Conservation (phyloP, 2,329 filamentous ascomycete genomes). For the Thyridium curvatum region DNA sequence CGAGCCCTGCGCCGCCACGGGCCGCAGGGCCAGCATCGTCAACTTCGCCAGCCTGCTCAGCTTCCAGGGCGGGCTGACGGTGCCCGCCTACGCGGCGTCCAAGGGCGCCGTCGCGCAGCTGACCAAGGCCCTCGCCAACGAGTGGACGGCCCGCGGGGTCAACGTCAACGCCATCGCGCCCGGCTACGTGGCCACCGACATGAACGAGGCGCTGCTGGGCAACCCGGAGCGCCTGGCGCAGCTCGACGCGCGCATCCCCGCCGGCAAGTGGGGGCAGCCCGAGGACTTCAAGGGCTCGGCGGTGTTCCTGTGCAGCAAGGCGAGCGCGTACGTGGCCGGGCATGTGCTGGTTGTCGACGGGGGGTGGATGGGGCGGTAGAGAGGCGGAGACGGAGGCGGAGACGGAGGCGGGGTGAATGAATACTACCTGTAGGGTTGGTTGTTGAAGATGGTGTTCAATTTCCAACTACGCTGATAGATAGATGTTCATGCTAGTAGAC, state of each 20-base stretch:
- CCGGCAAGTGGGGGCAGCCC: constrained; percentile 73
- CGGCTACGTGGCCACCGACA: constrained; percentile 89
- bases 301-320: constrained; percentile 69
- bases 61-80: constrained; percentile 83
- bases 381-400: background rate
- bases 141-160: constrained; percentile 75
- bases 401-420: no score
- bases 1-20: constrained; percentile 35
- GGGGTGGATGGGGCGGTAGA: constrained; percentile 83
- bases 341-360: constrained; percentile 81
- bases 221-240: constrained; percentile 63
- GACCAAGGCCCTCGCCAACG: constrained; percentile 79
- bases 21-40: constrained; percentile 66
- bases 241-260: constrained; percentile 77
- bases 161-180: constrained; percentile 86
- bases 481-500: no score
- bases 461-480: no score
- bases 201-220: constrained; percentile 78
- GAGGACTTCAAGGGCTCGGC: constrained; percentile 84
- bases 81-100: constrained; percentile 79
- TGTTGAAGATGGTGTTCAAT: no score
- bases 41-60: constrained; percentile 77
- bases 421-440: no score
- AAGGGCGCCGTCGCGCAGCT: constrained; percentile 83
- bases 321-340: constrained; percentile 76